Base-by-base conservation (phyloP, 495 filamentous ascomycete genomes). In the Daldinia concentrica region DNA sequence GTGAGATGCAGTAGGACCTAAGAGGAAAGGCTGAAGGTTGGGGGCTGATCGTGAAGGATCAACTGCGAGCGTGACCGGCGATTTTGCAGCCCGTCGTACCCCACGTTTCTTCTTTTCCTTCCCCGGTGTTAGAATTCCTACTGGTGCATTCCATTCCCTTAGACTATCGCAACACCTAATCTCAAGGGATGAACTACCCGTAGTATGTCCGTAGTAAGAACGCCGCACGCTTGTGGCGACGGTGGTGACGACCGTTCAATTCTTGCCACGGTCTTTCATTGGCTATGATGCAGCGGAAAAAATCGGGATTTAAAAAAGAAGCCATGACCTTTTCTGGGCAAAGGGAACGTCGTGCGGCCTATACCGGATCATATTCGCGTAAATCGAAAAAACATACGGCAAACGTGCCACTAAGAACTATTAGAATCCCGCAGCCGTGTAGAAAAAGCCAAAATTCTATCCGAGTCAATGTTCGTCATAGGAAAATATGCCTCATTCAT, bases 131-230 rank as follows among this genome's bases (percentile, higher is more conserved):
- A 30, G 58, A 19, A 9, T 55, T 69, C 59, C 48, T 69, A 73
- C 71, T 73, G 71, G 71, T 66, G 66, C 71, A 54, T 69, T 62
- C 58, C 36, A 69, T 66, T 69, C 61, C 66, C 52, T 73, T 73
- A 73, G 61, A 66, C 71, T 29, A 73, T 73, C 41, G 62, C 41
- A 73, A 73, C 62, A 69, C 71, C 66, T 73, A 73, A 73, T 69
- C 58, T 34, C 52, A 55, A 69, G 62, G 45, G 57, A 29, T 58
- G 45, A 66, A 55, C 41, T 30, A 62, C 26, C 61, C 50, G 34
- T 32, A 37, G 32, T 39, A 56, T 64, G n/a, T n/a, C n/a, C n/a
- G n/a, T n/a, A n/a, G n/a, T 65, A 26, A 68, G 48, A 45, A 17
- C 41, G 26, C 39, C 11, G 19, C 32, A 15, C n/a, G 11, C 32